phyloP scores from a whole-genome alignment of 1,139 yeast species.

The Entelexis sorbosivorans region DNA sequence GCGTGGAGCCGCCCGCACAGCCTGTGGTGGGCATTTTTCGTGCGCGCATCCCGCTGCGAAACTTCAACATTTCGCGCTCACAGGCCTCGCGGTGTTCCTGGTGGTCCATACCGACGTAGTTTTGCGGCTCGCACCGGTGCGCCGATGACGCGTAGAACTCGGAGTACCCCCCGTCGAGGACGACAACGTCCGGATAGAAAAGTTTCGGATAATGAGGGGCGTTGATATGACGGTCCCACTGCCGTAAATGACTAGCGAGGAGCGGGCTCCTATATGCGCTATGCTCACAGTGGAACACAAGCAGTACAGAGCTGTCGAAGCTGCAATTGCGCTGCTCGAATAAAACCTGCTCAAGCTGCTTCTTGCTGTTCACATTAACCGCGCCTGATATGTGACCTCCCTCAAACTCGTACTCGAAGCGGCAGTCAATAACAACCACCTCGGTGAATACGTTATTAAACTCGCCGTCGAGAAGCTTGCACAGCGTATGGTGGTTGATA shows the following conservation, averaged over 20 bases:
- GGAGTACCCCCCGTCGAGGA: slow-evolving; percentile 86
- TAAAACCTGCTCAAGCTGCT: slow-evolving; percentile 45
- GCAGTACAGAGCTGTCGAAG: slow-evolving; percentile 35
- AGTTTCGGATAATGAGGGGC: slow-evolving; percentile 66
- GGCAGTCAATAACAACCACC: slow-evolving; percentile 63
- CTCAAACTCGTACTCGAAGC: slow-evolving; percentile 79
- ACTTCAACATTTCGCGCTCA: slow-evolving; percentile 59
- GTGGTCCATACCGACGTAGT: slow-evolving; percentile 82
- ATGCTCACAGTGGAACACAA: slow-evolving; percentile 90
- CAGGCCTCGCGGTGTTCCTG: slow-evolving; percentile 52
- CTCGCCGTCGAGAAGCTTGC: slow-evolving; percentile 49
- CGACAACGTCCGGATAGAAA: slow-evolving; percentile 76
- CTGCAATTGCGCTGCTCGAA: slow-evolving; percentile 18
- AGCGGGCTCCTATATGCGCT: slow-evolving; percentile 87
- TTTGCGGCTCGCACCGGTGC: slow-evolving; percentile 56
- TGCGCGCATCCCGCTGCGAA: slow-evolving; percentile 39
- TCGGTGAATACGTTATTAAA: slow-evolving; percentile 48
- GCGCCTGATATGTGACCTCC: slow-evolving; percentile 92
- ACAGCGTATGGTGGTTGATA: slow-evolving; percentile 55
- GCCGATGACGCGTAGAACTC: slow-evolving; percentile 51
- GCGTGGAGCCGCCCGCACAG: slow-evolving; percentile 8
- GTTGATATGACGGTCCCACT: slow-evolving; percentile 67
- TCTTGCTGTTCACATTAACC: slow-evolving; percentile 60
- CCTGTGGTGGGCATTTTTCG: slow-evolving; percentile 21
- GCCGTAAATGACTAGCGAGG: slow-evolving; percentile 77